A percentile compares a stretch with the other conserved stretches of the same genome.
These are phyloP conservation scores for Argentina anserina DNA, from an alignment of 306 rosid species.

Conservation along the genomic window DNA sequence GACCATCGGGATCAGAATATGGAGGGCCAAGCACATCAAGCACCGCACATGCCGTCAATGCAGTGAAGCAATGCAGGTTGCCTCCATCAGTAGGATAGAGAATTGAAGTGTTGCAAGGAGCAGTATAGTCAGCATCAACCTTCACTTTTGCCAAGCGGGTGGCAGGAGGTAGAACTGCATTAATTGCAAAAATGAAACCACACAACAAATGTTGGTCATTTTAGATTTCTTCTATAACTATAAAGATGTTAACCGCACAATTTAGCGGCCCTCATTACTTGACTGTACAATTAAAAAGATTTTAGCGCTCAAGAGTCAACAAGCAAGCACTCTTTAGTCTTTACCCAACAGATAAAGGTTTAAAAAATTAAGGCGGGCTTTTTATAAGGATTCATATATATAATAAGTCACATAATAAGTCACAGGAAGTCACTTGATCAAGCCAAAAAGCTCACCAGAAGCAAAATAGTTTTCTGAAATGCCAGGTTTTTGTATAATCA, in stretches of 20 bases:
- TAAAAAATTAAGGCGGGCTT: not conserved
- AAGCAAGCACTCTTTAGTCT: not conserved
- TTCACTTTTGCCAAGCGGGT: slow-evolving; percentile 66
- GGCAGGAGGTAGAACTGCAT: slow-evolving; percentile 22
- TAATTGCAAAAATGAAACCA: slow-evolving; percentile 36
- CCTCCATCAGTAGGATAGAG: slow-evolving; percentile 93
- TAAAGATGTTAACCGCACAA: not conserved
- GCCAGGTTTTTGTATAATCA: not conserved
- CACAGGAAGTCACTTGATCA: not conserved
- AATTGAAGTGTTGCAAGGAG: slow-evolving; percentile 74
- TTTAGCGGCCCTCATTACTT: not conserved
- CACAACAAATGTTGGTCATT: not conserved
- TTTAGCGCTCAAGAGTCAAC: not conserved
- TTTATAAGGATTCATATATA: not conserved
- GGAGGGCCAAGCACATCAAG: slow-evolving; percentile 99
- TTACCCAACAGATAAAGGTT: not conserved
- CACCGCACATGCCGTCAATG: slow-evolving; percentile 87
- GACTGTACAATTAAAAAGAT: not conserved
- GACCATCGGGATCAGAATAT: slow-evolving; percentile 67
- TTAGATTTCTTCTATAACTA: not conserved
- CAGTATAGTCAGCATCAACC: slow-evolving; percentile 64
- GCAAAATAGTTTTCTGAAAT: not conserved
- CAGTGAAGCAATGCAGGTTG: slow-evolving; percentile 92
- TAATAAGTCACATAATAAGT: not conserved
- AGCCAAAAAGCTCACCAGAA: not conserved